Evolutionary conservation across 257 asterid species (phyloP).

Genomic region (Gentiana dahurica): DNA sequence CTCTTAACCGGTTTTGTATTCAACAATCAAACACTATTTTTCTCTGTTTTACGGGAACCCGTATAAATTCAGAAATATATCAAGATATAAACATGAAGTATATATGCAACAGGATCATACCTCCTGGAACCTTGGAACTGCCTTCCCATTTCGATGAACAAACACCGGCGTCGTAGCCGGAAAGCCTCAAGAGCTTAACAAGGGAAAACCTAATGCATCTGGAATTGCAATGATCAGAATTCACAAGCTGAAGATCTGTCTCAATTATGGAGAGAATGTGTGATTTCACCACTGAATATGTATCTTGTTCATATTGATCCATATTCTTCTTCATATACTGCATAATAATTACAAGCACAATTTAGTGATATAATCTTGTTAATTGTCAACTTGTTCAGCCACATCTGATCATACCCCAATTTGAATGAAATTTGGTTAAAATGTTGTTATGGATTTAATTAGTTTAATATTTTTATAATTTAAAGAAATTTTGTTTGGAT

Average conservation of each 20-base stretch:
- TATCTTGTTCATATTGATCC: slow-evolving; percentile 47
- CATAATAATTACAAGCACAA: slow-evolving; percentile 4
- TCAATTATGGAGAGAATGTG: slow-evolving; percentile 41
- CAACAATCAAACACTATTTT: too few relatives aligned
- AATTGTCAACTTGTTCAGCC: too few relatives aligned
- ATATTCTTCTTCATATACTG: slow-evolving; percentile 42
- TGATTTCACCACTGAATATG: slow-evolving; percentile 42
- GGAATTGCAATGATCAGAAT: slow-evolving; percentile 52
- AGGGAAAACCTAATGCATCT: slow-evolving; percentile 59
- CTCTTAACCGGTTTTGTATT: too few relatives aligned
- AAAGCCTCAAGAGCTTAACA: slow-evolving; percentile 48
- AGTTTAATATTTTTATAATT: too few relatives aligned
- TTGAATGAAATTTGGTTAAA: too few relatives aligned
- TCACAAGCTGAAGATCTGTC: slow-evolving; percentile 34
- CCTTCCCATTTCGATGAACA: slow-evolving; percentile 68
- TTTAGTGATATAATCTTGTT: too few relatives aligned
- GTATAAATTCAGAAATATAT: too few relatives aligned
- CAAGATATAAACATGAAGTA: not conserved
- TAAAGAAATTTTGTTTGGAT: too few relatives aligned
- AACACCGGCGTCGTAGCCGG: slow-evolving; percentile 72
- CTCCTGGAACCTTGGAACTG: slow-evolving; percentile 66
- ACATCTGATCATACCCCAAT: too few relatives aligned
- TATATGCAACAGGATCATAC: slow-evolving; percentile 3
- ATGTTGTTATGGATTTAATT: too few relatives aligned
- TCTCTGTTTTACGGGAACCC: too few relatives aligned